Percentiles rank a stretch among this genome's conserved stretches.
Evolutionary conservation across 225 moss, liverwort and hornwort species (phyloP).

Genomic region (Physcomitrellopsis africana): DNA sequence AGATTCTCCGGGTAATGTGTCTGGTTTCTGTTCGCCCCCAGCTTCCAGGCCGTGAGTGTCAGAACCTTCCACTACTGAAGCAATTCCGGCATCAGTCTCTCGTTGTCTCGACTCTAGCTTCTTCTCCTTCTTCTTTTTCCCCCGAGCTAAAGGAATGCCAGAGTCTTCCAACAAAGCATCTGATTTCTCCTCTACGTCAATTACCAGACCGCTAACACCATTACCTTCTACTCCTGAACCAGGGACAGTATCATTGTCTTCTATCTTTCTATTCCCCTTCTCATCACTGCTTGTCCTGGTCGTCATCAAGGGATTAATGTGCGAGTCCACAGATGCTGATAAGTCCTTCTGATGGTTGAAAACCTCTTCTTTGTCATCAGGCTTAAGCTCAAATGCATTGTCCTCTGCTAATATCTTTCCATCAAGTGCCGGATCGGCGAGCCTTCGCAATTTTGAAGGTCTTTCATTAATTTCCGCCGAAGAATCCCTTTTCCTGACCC

Average conservation of each 20-base stretch:
- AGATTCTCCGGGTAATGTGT: conserved; percentile 7
- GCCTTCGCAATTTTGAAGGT: conserved; percentile 39
- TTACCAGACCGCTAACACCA: too few species aligned
- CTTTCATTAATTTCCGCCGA: conserved; percentile 28
- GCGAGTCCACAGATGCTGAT: neutral
- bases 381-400: conserved; percentile 5
- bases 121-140: too few species aligned
- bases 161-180: too few species aligned
- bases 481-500: conserved; percentile 34
- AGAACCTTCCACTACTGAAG: conserved; percentile 21
- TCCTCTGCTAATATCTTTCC: conserved; percentile 2
- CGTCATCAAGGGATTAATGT: neutral
- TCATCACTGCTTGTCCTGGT: neutral
- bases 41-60: conserved; percentile 22
- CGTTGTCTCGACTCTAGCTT: neutral
- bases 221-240: too few species aligned
- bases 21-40: conserved; percentile 18
- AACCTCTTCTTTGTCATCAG: conserved; percentile 24
- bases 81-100: conserved; percentile 11
- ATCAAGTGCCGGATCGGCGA: conserved; percentile 22
- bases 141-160: too few species aligned
- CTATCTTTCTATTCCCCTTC: conserved; percentile 23
- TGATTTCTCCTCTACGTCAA: too few species aligned
- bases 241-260: too few species aligned
- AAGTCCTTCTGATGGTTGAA: neutral